phyloP scores from a whole-genome alignment of 805 yeast species.

The Nakazawaea wyomingensis region DNA sequence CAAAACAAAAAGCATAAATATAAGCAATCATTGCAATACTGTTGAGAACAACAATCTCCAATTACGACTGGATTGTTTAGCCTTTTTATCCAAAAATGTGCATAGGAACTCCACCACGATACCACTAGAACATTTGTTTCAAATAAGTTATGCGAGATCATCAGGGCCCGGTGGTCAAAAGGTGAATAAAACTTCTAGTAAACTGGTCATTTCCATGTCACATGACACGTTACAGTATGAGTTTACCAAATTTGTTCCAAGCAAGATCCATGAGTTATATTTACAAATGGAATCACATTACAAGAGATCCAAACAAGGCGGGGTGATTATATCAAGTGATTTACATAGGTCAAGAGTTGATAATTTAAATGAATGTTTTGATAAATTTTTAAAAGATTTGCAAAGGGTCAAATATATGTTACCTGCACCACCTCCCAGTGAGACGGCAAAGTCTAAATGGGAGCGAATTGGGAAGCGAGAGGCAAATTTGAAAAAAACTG shows the following conservation, averaged over 20 bases:
- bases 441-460: slow-evolving; percentile 9
- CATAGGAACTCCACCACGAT: not conserved
- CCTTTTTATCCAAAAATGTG: not conserved
- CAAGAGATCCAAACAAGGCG: slow-evolving; percentile 33
- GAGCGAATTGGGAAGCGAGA: not conserved
- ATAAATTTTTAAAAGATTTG: slow-evolving; percentile 38
- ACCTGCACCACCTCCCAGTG: not conserved
- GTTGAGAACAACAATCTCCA: too few species aligned
- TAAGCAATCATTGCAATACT: too few species aligned
- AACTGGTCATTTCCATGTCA: slow-evolving; percentile 31
- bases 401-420: slow-evolving; percentile 19
- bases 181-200: slow-evolving; percentile 53
- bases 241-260: slow-evolving; percentile 39
- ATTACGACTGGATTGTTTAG: not conserved
- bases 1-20: too few species aligned
- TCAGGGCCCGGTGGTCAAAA: slow-evolving; percentile 62
- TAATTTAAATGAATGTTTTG: slow-evolving; percentile 41
- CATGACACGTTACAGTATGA: slow-evolving; percentile 31
- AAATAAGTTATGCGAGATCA: slow-evolving; percentile 39
- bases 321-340: slow-evolving; percentile 37
- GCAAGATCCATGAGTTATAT: slow-evolving; percentile 29
- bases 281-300: slow-evolving; percentile 26
- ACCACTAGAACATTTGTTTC: slow-evolving; percentile 1
- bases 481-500: not conserved
- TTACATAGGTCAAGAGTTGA: slow-evolving; percentile 35